phyloP scores from a whole-genome alignment of 495 filamentous ascomycete genomes.

The Penicillium argentinense region DNA sequence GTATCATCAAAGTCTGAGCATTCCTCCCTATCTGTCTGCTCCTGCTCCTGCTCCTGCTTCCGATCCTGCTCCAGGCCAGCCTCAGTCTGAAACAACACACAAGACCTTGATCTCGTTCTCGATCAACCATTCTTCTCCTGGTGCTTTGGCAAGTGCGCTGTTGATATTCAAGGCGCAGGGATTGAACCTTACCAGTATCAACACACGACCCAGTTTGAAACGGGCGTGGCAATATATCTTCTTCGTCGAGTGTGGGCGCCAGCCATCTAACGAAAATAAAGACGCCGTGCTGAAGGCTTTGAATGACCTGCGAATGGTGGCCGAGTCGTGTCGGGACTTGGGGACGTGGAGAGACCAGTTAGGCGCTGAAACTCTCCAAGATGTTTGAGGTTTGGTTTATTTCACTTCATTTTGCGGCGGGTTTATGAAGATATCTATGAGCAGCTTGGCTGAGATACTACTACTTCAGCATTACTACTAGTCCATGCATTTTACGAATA shows the following conservation, averaged over 20 bases:
- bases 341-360: slow-evolving; percentile 47
- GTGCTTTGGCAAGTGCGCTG: slow-evolving; percentile 78
- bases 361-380: slow-evolving; percentile 4
- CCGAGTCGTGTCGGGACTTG: slow-evolving; percentile 39
- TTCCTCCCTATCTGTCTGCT: too few species aligned
- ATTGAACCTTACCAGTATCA: slow-evolving; percentile 89
- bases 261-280: slow-evolving; percentile 22
- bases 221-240: slow-evolving; percentile 90
- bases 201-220: slow-evolving; percentile 74
- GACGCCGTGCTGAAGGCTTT: slow-evolving; percentile 31
- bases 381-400: not conserved
- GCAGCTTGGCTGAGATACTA: too few species aligned
- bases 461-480: too few species aligned
- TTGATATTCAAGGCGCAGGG: slow-evolving; percentile 68
- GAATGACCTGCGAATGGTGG: slow-evolving; percentile 26
- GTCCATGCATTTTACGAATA: too few species aligned
- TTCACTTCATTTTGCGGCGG: slow-evolving; percentile 7
- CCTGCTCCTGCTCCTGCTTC: too few species aligned
- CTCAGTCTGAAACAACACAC: too few species aligned
- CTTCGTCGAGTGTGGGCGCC: slow-evolving; percentile 83
- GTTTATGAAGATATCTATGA: too few species aligned
- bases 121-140: slow-evolving; percentile 71
- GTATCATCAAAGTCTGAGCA: too few species aligned
- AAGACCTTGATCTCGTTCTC: slow-evolving; percentile 84
- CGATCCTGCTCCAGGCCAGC: too few species aligned